A percentile compares a stretch with the other conserved stretches of the same genome.
These are phyloP conservation scores for Trichoderma endophyticum DNA, from an alignment of 2,329 filamentous ascomycete genomes.

Conservation along the genomic window DNA sequence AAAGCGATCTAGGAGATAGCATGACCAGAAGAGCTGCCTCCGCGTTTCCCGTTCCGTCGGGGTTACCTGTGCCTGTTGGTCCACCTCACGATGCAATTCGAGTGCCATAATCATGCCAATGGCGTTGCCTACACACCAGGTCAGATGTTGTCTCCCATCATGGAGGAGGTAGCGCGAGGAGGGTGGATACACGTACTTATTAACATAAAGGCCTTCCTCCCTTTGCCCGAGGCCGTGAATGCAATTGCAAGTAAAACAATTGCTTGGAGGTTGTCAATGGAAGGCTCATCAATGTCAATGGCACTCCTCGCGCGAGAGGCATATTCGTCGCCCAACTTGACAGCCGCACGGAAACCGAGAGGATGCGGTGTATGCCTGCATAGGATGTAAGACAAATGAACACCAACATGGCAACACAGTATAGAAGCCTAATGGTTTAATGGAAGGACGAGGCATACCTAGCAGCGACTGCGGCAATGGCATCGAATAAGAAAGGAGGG, in stretches of 20 bases:
- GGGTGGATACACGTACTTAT: slow-evolving; percentile 54
- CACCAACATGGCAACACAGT: neutral
- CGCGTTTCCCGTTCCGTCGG: slow-evolving; percentile 71
- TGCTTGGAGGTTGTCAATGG: slow-evolving; percentile 72
- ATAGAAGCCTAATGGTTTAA: neutral
- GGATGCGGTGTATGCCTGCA: slow-evolving; percentile 64
- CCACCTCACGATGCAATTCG: slow-evolving; percentile 74
- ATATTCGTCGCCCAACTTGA: slow-evolving; percentile 69
- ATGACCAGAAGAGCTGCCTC: slow-evolving; percentile 82
- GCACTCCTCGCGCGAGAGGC: slow-evolving; percentile 65
- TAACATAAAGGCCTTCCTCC: slow-evolving; percentile 84
- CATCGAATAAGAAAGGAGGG: slow-evolving; percentile 50
- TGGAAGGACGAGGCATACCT: slow-evolving; percentile 44
- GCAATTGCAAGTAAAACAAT: slow-evolving; percentile 72
- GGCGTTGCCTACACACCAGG: slow-evolving; percentile 16
- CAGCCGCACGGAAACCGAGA: slow-evolving; percentile 63
- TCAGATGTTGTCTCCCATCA: neutral
- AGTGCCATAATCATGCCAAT: slow-evolving; percentile 81
- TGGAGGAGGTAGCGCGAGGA: neutral
- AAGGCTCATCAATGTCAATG: slow-evolving; percentile 77
- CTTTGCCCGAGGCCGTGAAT: slow-evolving; percentile 72
- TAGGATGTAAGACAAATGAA: neutral
- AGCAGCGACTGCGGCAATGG: slow-evolving; percentile 60
- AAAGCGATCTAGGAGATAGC: slow-evolving; percentile 84
- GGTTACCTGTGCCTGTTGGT: slow-evolving; percentile 58